These are phyloP conservation scores for Tarenaya hassleriana DNA, from an alignment of 345 rosid genomes.

Conservation along the genomic window DNA sequence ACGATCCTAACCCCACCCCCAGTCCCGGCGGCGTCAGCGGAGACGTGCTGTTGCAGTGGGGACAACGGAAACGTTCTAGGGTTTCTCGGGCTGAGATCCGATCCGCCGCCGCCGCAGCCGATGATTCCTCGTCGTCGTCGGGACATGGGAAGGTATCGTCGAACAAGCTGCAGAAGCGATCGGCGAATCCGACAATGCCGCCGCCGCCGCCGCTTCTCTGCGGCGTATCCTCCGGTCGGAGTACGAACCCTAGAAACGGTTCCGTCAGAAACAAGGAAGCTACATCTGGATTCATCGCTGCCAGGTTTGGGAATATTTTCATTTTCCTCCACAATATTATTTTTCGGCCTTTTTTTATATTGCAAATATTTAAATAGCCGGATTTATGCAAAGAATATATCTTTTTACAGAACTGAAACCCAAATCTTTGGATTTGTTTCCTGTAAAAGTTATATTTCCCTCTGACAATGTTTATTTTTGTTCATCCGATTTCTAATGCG, in stretches of 20 bases:
- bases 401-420: constrained; percentile 11
- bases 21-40: constrained; percentile 33
- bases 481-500: background rate
- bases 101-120: constrained; percentile 31
- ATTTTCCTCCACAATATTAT: constrained; percentile 5
- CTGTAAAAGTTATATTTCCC: constrained; percentile 10
- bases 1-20: constrained; percentile 5
- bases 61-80: constrained; percentile 58
- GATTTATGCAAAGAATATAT: background rate
- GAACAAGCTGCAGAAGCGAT: constrained; percentile 33
- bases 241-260: constrained; percentile 32
- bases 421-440: constrained; percentile 10
- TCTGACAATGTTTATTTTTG: constrained; percentile 10
- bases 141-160: constrained; percentile 12
- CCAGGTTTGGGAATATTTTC: constrained; percentile 28
- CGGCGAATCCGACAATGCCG: constrained; percentile 38
- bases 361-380: background rate
- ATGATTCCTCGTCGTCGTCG: constrained; percentile 26
- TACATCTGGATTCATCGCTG: constrained; percentile 25
- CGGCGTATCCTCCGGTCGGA: constrained; percentile 15
- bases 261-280: constrained; percentile 29
- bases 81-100: constrained; percentile 42
- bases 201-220: constrained; percentile 30
- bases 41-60: constrained; percentile 59
- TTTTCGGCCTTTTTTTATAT: background rate